Percentiles rank a stretch among this genome's conserved stretches.
These are phyloP conservation scores for Hypericum perforatum DNA, from an alignment of 345 rosid species.

Conservation along the genomic window DNA sequence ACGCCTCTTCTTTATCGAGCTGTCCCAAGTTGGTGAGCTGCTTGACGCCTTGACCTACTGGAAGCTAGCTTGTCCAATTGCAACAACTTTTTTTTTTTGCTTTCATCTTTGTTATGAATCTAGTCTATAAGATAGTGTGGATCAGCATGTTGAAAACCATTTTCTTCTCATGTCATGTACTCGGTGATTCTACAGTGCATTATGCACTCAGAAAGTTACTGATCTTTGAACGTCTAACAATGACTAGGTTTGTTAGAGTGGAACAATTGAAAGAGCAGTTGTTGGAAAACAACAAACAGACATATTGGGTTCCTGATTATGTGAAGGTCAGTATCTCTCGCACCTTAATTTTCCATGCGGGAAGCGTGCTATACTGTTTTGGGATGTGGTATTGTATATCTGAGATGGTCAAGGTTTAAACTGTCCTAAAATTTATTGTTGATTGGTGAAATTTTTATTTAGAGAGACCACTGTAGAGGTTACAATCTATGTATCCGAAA, in stretches of 20 bases:
- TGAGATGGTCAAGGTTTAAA: not conserved
- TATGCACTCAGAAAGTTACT: too few species aligned
- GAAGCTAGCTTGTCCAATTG: not conserved
- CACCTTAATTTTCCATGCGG: not conserved
- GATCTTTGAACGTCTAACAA: too few species aligned
- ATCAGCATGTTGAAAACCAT: too few species aligned
- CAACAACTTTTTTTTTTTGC: not conserved
- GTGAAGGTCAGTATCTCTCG: conserved; percentile 58
- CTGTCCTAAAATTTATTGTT: too few species aligned
- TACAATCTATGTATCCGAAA: too few species aligned
- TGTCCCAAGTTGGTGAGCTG: conserved; percentile 82
- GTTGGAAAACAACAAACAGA: conserved; percentile 74
- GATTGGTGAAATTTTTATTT: too few species aligned
- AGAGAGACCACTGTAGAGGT: too few species aligned
- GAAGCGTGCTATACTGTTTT: not conserved
- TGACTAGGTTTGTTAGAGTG: conserved; percentile 77
- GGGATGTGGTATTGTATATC: not conserved
- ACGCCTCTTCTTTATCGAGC: conserved; percentile 95
- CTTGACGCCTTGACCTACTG: not conserved
- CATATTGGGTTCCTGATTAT: conserved; percentile 96
- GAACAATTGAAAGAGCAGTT: conserved; percentile 67
- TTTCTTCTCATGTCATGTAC: too few species aligned
- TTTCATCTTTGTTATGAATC: not conserved
- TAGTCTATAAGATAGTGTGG: too few species aligned
- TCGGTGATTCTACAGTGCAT: too few species aligned